phyloP scores from a whole-genome alignment of 768 basidiomycete genomes.

The Leccinum variicolor region DNA sequence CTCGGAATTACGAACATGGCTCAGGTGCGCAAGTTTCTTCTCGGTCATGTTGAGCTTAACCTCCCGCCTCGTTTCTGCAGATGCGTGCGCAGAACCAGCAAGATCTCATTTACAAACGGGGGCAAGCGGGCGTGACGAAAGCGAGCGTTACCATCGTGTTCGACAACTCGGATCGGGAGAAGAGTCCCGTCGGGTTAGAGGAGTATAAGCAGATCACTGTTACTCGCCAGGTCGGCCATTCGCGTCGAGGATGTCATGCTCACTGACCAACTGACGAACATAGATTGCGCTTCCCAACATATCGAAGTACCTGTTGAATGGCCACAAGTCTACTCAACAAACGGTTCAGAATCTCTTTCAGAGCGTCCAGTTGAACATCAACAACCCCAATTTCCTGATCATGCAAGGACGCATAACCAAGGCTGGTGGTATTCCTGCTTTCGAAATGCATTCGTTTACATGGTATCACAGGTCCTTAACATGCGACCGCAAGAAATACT shows the following conservation, averaged over 20 bases:
- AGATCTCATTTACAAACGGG: conserved; percentile 98
- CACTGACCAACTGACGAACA: not conserved
- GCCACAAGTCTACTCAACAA: conserved; percentile 87
- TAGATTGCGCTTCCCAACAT: conserved; percentile 92
- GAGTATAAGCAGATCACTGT: conserved; percentile 88
- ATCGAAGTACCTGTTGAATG: conserved; percentile 93
- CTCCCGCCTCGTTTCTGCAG: conserved; percentile 35
- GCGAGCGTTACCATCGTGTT: conserved; percentile 99
- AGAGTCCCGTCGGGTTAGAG: conserved; percentile 80
- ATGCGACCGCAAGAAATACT: conserved; percentile 98
- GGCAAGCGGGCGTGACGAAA: conserved; percentile 94
- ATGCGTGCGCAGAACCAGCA: conserved; percentile 95
- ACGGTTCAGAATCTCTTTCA: conserved; percentile 90
- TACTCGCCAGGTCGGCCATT: conserved; percentile 78
- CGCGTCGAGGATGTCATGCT: not conserved
- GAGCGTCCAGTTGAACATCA: conserved; percentile 97
- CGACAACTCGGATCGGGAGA: conserved; percentile 88
- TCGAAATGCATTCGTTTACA: not conserved
- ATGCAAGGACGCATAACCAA: conserved; percentile 99
- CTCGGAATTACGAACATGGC: conserved; percentile 97
- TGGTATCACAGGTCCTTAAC: conserved; percentile 63
- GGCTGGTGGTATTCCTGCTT: conserved; percentile 37
- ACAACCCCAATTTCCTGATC: conserved; percentile 98
- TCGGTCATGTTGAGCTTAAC: not conserved
- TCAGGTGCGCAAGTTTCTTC: conserved; percentile 47